Evolutionary conservation across 805 yeast species (phyloP), one percentile per base, ranked within the genome.

Genomic region (Saitoella complicata): DNA sequence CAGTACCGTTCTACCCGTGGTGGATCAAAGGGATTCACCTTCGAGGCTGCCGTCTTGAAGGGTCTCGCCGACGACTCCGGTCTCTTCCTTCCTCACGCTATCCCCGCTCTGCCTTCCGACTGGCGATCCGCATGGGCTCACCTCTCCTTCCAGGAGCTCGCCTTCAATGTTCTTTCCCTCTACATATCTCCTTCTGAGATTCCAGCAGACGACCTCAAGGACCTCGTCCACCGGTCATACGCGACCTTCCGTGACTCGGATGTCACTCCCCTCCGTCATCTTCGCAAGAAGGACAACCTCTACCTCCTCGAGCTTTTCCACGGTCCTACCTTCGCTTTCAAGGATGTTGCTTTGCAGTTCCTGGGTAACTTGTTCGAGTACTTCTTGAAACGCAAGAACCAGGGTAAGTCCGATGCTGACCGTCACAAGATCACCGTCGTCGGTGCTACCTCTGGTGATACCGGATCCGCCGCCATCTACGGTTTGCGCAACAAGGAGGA

Each of bases 371-470:
- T 91, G 53, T 91, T 91, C 62, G 99, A 91, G 65, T 91, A 73
- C 65, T 91, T 91, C 65, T 68, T 91, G 55, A 68, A 71, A 48
- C 79, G 95, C 64, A 73, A 75, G 55, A 91, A 91, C 58, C 64
- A 67, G 6, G 60, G 57, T 42, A 69, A 72, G 51, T 49, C 56
- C n/a, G 66, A 61, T 29, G 58, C 54, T 13, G 54, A 51, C 11
- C 73, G 88, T 60, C 91, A 85, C 54, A 73, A 75, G 48, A 70
- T 91, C 57, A 91, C 99, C 36, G 97, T 91, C 52, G 95, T 91
- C 47, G 99, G 99, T 58, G 99, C 99, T 39, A 91, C 99, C 31
- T 81, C 94, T 40, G 99, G 99, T 59, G 99, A 91, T 58, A 91
- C 99, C 40, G 99, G 99, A 48, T 82, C 95, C 44, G 99, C 99